Evolutionary conservation across 208 protist genomes (phyloP).

Genomic region (Cochliopodium minus): DNA sequence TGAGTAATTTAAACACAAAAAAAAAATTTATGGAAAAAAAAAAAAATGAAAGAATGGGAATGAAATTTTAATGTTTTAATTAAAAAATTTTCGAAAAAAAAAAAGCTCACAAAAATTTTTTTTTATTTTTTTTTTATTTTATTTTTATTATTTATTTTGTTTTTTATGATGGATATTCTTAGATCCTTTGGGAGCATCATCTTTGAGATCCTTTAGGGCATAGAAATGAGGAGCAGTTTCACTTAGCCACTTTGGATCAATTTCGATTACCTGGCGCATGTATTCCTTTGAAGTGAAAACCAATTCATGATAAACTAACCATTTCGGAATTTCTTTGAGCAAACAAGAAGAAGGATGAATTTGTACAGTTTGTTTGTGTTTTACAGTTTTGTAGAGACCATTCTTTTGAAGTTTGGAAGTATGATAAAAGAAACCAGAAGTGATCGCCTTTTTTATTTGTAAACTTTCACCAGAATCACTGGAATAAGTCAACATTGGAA

Average conservation of each 20-base stretch:
- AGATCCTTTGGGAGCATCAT: slow-evolving; percentile 26
- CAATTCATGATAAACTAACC: slow-evolving; percentile 89
- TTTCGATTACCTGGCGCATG: slow-evolving; percentile 74
- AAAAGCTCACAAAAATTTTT: neutral
- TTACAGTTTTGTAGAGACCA: slow-evolving; percentile 57
- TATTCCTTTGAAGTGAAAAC: slow-evolving; percentile 88
- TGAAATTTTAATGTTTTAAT: neutral
- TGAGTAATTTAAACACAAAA: too few relatives aligned
- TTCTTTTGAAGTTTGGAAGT: slow-evolving; percentile 35
- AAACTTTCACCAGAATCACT: too few relatives aligned
- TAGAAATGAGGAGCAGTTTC: slow-evolving; percentile 80
- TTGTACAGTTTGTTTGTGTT: slow-evolving; percentile 29
- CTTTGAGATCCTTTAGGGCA: slow-evolving; percentile 30
- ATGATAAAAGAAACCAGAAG: slow-evolving; percentile 67
- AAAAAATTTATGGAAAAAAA: too few relatives aligned
- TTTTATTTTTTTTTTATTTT: neutral
- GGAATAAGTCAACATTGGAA: neutral
- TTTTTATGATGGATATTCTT: neutral
- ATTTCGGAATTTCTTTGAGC: slow-evolving; percentile 45
- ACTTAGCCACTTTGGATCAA: slow-evolving; percentile 74
- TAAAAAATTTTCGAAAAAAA: neutral
- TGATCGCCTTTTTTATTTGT: slow-evolving; percentile 46
- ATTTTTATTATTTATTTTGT: neutral
- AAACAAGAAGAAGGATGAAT: slow-evolving; percentile 19
- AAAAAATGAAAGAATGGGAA: too few relatives aligned